These are phyloP conservation scores for Trichocomaceae sp. DNA, from an alignment of 2,329 filamentous ascomycete genomes.

Conservation along the genomic window DNA sequence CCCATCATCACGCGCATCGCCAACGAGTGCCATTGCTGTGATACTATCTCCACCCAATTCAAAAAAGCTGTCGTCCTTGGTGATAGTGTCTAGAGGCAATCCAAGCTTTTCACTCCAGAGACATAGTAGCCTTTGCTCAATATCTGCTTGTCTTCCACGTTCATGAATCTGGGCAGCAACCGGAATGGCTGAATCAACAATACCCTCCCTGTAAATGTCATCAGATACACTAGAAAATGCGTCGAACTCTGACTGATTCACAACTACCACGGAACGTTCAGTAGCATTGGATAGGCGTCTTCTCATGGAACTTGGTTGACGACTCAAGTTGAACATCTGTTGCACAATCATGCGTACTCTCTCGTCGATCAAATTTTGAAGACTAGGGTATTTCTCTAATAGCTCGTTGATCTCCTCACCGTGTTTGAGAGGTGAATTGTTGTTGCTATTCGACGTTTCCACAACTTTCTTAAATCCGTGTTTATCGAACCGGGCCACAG, in stretches of 20 bases:
- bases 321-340: constrained; percentile 26
- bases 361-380: constrained; percentile 29
- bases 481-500: constrained; percentile 18
- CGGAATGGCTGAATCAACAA: constrained; percentile 16
- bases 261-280: neutral
- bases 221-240: constrained; percentile 11
- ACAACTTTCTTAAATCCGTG: neutral
- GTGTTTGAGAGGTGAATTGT: neutral
- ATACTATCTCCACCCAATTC: constrained; percentile 38
- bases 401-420: neutral
- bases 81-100: constrained; percentile 27
- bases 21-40: constrained; percentile 37
- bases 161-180: constrained; percentile 27
- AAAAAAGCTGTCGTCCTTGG: constrained; percentile 38
- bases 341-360: constrained; percentile 30
- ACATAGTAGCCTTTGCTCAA: constrained; percentile 32
- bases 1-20: constrained; percentile 34
- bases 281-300: constrained; percentile 8
- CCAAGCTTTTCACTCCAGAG: constrained; percentile 35
- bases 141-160: constrained; percentile 21
- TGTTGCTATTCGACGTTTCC: neutral
- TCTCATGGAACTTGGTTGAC: constrained; percentile 6
- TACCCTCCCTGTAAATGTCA: constrained; percentile 9
- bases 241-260: constrained; percentile 7
- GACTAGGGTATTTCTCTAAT: constrained; percentile 18